These are phyloP conservation scores for Hygrocybe coccinea DNA, from an alignment of 768 basidiomycete genomes.

Conservation along the genomic window DNA sequence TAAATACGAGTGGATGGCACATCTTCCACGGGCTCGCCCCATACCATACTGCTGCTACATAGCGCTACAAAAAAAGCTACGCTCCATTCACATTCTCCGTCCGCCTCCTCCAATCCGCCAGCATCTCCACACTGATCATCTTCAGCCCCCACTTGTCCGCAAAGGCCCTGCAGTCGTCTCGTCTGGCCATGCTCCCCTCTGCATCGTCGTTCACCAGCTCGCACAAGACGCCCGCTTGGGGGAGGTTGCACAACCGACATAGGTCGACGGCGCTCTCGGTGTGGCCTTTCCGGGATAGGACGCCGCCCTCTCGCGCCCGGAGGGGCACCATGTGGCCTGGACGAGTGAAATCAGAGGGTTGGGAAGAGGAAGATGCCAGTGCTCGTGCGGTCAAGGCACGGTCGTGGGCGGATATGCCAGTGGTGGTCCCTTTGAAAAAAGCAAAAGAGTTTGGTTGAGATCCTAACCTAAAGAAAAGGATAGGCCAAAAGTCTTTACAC, in stretches of 20 bases:
- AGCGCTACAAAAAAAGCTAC: too few relatives aligned
- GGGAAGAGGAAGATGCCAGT: slow-evolving; percentile 57
- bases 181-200: slow-evolving; percentile 85
- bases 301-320: slow-evolving; percentile 80
- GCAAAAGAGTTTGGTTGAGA: too few relatives aligned
- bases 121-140: slow-evolving; percentile 91
- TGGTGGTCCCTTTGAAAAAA: slow-evolving; percentile 67
- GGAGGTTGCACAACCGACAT: slow-evolving; percentile 66
- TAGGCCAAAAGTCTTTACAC: slow-evolving; percentile 18
- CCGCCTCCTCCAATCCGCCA: slow-evolving; percentile 47
- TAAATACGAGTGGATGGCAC: too few relatives aligned
- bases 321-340: slow-evolving; percentile 96
- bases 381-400: slow-evolving; percentile 82
- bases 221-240: slow-evolving; percentile 80
- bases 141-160: slow-evolving; percentile 86
- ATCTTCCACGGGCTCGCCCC: too few relatives aligned
- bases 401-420: slow-evolving; percentile 96
- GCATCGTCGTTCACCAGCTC: slow-evolving; percentile 93
- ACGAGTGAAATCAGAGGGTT: slow-evolving; percentile 71
- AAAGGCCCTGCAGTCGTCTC: slow-evolving; percentile 89
- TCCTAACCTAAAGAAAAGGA: too few relatives aligned
- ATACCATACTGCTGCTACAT: too few relatives aligned
- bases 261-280: slow-evolving; percentile 90
- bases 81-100: slow-evolving; percentile 11
- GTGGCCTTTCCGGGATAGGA: slow-evolving; percentile 84